Conservation (phyloP, 176 grass and related monocot genomes). For the Oryza longistaminata region DNA sequence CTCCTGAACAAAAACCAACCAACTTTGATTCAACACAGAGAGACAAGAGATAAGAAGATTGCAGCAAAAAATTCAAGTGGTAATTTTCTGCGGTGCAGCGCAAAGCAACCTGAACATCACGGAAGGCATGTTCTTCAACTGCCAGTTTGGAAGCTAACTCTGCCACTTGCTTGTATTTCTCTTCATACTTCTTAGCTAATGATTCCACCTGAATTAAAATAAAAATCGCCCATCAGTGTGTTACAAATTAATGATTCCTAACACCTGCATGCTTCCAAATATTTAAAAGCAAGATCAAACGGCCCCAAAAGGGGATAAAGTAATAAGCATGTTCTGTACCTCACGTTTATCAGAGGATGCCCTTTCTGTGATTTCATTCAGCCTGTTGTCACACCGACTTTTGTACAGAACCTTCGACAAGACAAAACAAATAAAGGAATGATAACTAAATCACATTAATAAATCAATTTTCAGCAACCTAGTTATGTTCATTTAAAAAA, state of each 20-base stretch:
- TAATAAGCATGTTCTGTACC: constrained; percentile 48
- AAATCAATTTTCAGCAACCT: constrained; percentile 4
- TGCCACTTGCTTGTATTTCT: constrained; percentile 98
- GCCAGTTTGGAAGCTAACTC: constrained; percentile 91
- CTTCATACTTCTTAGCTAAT: constrained; percentile 94
- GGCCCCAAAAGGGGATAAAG: constrained; percentile 4
- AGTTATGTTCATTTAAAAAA: constrained; percentile 13
- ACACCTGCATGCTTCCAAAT: constrained; percentile 16
- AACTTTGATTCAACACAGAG: constrained; percentile 18
- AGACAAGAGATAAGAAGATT: constrained; percentile 20
- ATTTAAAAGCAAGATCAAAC: constrained; percentile 35
- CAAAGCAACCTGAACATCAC: constrained; percentile 76
- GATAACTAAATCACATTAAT: neutral
- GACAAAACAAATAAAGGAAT: constrained; percentile 27
- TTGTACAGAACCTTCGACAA: constrained; percentile 82
- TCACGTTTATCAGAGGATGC: constrained; percentile 93
- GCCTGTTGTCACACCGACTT: constrained; percentile 97
- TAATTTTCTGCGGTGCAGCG: constrained; percentile 23
- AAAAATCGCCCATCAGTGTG: constrained; percentile 23
- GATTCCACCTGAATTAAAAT: constrained; percentile 77
- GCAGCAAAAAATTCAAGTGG: neutral
- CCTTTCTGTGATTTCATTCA: constrained; percentile 98
- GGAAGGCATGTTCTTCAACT: constrained; percentile 78
- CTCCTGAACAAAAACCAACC: constrained; percentile 61
- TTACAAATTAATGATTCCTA: neutral